These are phyloP conservation scores for Thinopyrum obtusiflorum DNA, from an alignment of 202 grass and related monocot genomes.

Conservation along the genomic window DNA sequence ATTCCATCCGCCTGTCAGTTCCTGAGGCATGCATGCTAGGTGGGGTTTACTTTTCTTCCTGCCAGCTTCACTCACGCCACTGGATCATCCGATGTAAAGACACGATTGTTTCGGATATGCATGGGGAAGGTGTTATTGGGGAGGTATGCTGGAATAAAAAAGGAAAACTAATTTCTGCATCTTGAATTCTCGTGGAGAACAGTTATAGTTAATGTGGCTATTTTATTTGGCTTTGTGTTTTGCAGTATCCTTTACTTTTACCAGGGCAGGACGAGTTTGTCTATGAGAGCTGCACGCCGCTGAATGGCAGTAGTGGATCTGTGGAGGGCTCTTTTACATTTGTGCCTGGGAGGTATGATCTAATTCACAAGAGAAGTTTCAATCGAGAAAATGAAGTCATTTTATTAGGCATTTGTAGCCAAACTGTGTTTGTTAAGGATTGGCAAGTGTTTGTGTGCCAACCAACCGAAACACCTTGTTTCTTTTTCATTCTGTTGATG, in stretches of 20 bases:
- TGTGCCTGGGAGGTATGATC: constrained; percentile 81
- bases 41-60: constrained; percentile 67
- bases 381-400: not conserved
- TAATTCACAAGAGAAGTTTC: not conserved
- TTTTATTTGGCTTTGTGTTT: constrained; percentile 9
- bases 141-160: constrained; percentile 41
- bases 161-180: not conserved
- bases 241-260: constrained; percentile 75
- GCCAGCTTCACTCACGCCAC: constrained; percentile 76
- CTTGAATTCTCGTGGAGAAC: not conserved
- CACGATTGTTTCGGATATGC: constrained; percentile 43
- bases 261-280: constrained; percentile 80
- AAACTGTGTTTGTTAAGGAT: not conserved
- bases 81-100: constrained; percentile 68
- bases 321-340: constrained; percentile 86
- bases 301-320: constrained; percentile 58
- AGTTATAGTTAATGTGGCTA: not conserved
- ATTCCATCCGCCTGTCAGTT: constrained; percentile 84
- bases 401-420: not conserved
- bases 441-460: not conserved
- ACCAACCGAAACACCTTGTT: not conserved
- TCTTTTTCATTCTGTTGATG: not conserved
- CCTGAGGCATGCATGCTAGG: constrained; percentile 78
- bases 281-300: constrained; percentile 71
- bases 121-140: constrained; percentile 84